Evolutionary conservation across 805 yeast species (phyloP), one percentile per base, ranked within the genome.

Genomic region (Nakazawaea anatomiae): DNA sequence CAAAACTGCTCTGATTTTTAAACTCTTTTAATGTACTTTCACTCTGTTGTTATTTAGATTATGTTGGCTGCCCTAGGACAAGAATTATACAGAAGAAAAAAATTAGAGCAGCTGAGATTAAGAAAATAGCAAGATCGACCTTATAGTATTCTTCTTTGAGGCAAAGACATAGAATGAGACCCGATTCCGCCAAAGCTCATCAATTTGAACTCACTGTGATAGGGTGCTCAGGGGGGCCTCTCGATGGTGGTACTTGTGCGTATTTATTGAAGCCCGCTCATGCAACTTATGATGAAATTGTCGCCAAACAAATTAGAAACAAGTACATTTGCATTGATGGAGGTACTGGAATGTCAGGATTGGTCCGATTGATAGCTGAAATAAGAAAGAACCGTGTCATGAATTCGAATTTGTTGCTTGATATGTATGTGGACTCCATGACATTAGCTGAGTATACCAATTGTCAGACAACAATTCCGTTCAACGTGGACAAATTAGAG

Each of bases 181-280:
- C 40, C 40, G 39, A 6, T 18, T 39, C 30, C 18, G 11, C 10
- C 29, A 12, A 38, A 25, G 11, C 6, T 11, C 47, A 25, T 29
- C 34, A 40, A 14, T 84, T 84, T 60, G 87, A 85, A 54, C 57
- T 87, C 18, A 80, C 86, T 1, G 77, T 85, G 29, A 67, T 87
- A 54, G 97, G 97, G 6, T 78, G 87, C 28, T 78, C 88, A 2
- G 97, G 97, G 6, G 97, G 97, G 2, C 96, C 96, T 0, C 61
- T 82, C 10, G 94, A 87, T 34, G 77, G 83, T 6, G 69, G 74
- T 14, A 87, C 86, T 4, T 88, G 92, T 55, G 74, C 88, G 2
- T 77, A 82, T 53, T 67, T 90, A 48, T 57, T 90, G 18, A 86
- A 87, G 59, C 83, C 89, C 0, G 59, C 74, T 2, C 40, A 59